Evolutionary conservation across 345 rosid genomes (phyloP), one percentile per base, ranked within the genome.

Genomic region (Heritiera fomes): DNA sequence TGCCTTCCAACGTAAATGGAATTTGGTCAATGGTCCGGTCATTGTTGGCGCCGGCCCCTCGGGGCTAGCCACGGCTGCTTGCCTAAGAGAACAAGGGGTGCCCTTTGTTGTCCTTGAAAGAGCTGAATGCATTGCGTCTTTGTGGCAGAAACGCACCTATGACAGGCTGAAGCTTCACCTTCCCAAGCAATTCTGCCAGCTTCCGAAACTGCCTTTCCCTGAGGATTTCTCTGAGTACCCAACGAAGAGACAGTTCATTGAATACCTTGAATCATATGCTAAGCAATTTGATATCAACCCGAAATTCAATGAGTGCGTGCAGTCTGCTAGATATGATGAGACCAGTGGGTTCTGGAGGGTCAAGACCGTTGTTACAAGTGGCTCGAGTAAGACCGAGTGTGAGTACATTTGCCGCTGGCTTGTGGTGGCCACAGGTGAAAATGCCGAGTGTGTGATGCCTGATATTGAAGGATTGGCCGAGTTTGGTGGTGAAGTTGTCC

Each of bases 401-500:
- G 97, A 89, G 88, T 96, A 94, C 89, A 80, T 94, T 63, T 94
- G 97, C 89, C 82, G 89, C 71, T 96, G 98, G 98, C 92, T 96
- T 1, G 97, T 96, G 77, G 98, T 94, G 81, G 99, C 98, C 15
- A 96, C 99, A 0, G 98, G 99, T 1, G 98, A 94, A 83, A 94
- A 96, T 83, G 98, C 99, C 1, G 98, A 91, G 88, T 50, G 89
- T 20, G 91, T 90, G 60, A 79, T 76, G 82, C 98, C 99, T 34
- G 97, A 89, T 1, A 77, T 94, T 30, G 90, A 91, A 10, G 99
- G 99, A 6, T 82, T 92, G 55, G 47, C 79, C 0, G 94, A 90
- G 67, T 95, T 94, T n/a, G 68, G 84, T 7, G 97, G 98, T 2
- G 90, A 94, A 50, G 90, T 96, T 28, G 55, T 89, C n/a, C 98